Conservation (phyloP, 2,329 filamentous ascomycete species). For the Epichloe glyceriae region DNA sequence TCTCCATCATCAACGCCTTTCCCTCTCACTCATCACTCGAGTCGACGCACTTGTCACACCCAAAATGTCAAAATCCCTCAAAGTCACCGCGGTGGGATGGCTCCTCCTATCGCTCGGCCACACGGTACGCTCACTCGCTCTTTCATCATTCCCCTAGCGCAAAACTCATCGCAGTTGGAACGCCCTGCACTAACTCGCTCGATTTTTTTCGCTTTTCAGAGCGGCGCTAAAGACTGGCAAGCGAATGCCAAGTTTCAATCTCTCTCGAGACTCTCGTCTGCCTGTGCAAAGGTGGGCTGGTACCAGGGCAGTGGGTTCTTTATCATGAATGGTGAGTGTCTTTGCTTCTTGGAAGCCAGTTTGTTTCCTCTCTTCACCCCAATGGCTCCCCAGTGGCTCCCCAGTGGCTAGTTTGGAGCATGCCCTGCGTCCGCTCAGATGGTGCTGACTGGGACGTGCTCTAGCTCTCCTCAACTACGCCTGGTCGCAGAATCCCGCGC, state of each 20-base stretch:
- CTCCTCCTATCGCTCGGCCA: conserved; percentile 8
- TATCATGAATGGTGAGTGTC: conserved; percentile 7
- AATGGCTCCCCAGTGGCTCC: neutral
- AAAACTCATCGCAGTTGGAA: neutral
- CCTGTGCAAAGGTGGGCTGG: conserved; percentile 8
- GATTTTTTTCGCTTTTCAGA: neutral
- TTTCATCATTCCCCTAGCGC: neutral
- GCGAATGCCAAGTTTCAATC: conserved; percentile 6
- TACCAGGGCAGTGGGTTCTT: conserved; percentile 10
- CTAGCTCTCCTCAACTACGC: conserved; percentile 9
- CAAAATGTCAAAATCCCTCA: conserved; percentile 5
- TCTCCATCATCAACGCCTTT: too few relatives aligned
- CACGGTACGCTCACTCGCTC: conserved; percentile 3
- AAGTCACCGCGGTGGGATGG: conserved; percentile 6
- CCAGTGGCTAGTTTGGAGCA: too few relatives aligned
- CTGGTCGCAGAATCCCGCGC: conserved; percentile 8
- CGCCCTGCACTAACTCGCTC: neutral
- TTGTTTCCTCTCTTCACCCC: neutral
- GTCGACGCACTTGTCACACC: too few relatives aligned
- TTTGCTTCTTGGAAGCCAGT: neutral
- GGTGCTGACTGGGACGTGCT: neutral
- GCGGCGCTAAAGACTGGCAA: conserved; percentile 9
- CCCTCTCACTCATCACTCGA: too few relatives aligned
- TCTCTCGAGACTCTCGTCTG: conserved; percentile 2
- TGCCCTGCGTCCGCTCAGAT: neutral